Conservation (phyloP, 495 filamentous ascomycete species). For the Hypomontagnella submonticulosa region DNA sequence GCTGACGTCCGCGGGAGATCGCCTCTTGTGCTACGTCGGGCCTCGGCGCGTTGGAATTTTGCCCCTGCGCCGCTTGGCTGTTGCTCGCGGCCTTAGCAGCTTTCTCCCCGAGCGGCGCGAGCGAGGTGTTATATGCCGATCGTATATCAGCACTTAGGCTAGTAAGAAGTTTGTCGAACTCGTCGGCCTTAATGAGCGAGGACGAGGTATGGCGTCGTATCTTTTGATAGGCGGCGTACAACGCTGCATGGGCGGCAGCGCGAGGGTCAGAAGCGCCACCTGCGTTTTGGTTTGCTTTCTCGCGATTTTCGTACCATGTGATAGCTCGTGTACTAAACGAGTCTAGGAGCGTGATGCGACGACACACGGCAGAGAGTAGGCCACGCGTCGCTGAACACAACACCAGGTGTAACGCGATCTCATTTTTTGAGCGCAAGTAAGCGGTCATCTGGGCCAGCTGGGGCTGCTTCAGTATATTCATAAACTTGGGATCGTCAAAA, state of each 20-base stretch:
- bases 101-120: slow-evolving; percentile 49
- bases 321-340: slow-evolving; percentile 50
- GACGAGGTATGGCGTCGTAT: slow-evolving; percentile 55
- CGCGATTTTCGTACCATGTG: slow-evolving; percentile 52
- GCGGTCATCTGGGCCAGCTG: slow-evolving; percentile 61
- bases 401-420: slow-evolving; percentile 72
- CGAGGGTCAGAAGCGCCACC: slow-evolving; percentile 35
- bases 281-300: slow-evolving; percentile 30
- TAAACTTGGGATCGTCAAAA: slow-evolving; percentile 63
- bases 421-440: slow-evolving; percentile 57
- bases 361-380: slow-evolving; percentile 75
- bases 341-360: slow-evolving; percentile 65
- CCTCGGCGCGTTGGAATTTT: slow-evolving; percentile 39
- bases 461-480: slow-evolving; percentile 53
- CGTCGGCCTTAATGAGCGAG: slow-evolving; percentile 56
- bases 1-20: slow-evolving; percentile 46
- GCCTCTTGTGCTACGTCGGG: slow-evolving; percentile 46
- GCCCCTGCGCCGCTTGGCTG: slow-evolving; percentile 40
- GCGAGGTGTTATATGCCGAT: slow-evolving; percentile 56
- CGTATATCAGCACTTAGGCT: slow-evolving; percentile 57
- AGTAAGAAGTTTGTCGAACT: slow-evolving; percentile 61
- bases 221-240: slow-evolving; percentile 61
- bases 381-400: slow-evolving; percentile 78
- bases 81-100: slow-evolving; percentile 40
- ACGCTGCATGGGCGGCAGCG: slow-evolving; percentile 42